Evolutionary conservation across 129 eudicot species (phyloP).

Genomic region (Flaveria ramosissima): DNA sequence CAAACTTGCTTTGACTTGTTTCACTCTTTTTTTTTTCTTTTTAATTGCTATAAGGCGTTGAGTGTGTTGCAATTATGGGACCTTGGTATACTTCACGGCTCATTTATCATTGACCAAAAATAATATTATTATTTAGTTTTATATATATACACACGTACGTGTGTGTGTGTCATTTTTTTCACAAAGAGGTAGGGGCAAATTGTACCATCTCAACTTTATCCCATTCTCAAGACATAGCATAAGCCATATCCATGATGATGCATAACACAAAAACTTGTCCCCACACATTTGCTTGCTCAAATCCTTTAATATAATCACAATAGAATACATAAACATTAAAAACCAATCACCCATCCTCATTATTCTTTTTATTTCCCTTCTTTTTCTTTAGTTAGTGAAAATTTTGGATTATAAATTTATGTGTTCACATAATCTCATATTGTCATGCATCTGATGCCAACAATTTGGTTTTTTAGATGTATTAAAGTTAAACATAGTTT

Average conservation of each 20-base stretch:
- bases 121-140: no score
- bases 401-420: no score
- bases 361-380: background rate
- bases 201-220: conserved; percentile 45
- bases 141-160: no score
- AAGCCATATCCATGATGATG: conserved; percentile 34
- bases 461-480: background rate
- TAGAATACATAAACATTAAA: conserved; percentile 23
- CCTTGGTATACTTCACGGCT: no score
- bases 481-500: background rate
- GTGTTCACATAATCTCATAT: no score
- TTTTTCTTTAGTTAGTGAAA: background rate
- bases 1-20: no score
- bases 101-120: no score
- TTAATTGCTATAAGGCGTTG: no score
- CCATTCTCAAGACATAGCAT: conserved; percentile 42
- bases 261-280: conserved; percentile 37
- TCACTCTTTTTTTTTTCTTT: no score
- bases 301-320: conserved; percentile 26
- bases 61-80: no score
- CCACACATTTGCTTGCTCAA: conserved; percentile 39
- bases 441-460: no score
- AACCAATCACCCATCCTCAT: conserved; percentile 3
- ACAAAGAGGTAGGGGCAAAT: conserved; percentile 24
- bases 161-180: background rate